phyloP scores from a whole-genome alignment of 805 yeast genomes.

The Lachancea sp. region DNA sequence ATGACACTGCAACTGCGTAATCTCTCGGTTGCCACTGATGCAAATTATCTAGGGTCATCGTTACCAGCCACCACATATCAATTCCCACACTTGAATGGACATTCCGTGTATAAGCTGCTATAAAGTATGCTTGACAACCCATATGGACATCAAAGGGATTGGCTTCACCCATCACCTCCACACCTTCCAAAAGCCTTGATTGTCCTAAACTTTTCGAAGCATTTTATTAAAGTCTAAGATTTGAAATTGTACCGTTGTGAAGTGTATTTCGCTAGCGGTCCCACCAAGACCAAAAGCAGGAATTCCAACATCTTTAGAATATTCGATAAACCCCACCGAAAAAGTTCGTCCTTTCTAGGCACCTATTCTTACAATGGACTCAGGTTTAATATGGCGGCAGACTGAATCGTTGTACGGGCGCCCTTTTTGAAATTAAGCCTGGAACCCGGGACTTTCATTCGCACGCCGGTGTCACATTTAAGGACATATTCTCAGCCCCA shows the following conservation, averaged over 20 bases:
- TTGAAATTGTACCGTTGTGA: constrained; percentile 23
- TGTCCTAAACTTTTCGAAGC: constrained; percentile 32
- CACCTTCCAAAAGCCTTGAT: constrained; percentile 29
- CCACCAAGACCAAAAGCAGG: constrained; percentile 32
- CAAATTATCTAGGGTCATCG: constrained; percentile 6
- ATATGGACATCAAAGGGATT: constrained; percentile 27
- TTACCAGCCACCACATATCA: constrained; percentile 12
- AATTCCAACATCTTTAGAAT: constrained; percentile 30
- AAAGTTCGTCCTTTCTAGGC: constrained; percentile 14
- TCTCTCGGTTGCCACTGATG: constrained; percentile 29
- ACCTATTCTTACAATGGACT: constrained; percentile 3
- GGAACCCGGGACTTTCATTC: constrained; percentile 5
- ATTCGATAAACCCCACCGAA: constrained; percentile 21
- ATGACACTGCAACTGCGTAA: constrained; percentile 37
- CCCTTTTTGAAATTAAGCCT: constrained; percentile 23
- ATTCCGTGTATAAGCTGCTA: constrained; percentile 27
- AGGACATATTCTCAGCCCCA: constrained; percentile 15
- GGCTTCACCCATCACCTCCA: constrained; percentile 30
- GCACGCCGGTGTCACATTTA: constrained; percentile 15
- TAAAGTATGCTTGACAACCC: constrained; percentile 19
- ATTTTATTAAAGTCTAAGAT: constrained; percentile 18
- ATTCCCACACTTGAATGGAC: constrained; percentile 19
- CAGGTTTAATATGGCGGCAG: constrained; percentile 6
- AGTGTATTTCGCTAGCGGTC: constrained; percentile 29
- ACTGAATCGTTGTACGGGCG: constrained; percentile 21